Percentiles rank a stretch among this genome's conserved stretches.
Conservation (phyloP, 305 asterid species). For the Fraxinus sp. region DNA sequence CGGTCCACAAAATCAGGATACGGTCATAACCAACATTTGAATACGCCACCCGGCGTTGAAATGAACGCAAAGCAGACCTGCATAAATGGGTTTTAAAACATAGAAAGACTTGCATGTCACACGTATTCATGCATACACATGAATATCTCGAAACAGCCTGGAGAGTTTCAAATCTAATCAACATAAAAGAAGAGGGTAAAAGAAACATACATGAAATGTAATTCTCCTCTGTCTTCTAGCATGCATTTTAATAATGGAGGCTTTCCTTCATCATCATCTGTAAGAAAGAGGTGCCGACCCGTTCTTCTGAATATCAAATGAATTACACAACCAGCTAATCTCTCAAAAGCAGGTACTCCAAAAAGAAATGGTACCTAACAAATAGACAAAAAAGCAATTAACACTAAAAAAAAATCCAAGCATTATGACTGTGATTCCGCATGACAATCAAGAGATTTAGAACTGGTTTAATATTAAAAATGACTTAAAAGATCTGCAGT, state of each 20-base stretch:
- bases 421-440: neutral
- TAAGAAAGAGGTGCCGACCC: constrained; percentile 90
- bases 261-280: constrained; percentile 75
- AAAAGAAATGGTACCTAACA: constrained; percentile 93
- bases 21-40: constrained; percentile 86
- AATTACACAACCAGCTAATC: constrained; percentile 61
- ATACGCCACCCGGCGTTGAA: constrained; percentile 77
- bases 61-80: constrained; percentile 82
- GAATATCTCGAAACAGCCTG: constrained; percentile 7
- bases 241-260: constrained; percentile 81
- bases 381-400: constrained; percentile 9
- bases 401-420: neutral
- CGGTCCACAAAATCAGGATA: constrained; percentile 48
- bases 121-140: constrained; percentile 1
- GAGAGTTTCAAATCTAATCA: constrained; percentile 3
- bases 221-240: constrained; percentile 71
- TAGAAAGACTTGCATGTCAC: constrained; percentile 3
- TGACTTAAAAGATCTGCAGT: neutral
- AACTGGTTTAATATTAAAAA: neutral
- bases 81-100: constrained; percentile 22
- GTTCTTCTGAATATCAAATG: constrained; percentile 95
- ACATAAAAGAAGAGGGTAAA: neutral
- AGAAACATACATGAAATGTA: constrained; percentile 63
- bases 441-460: neutral
- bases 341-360: constrained; percentile 84